Percentiles rank a stretch among this genome's conserved stretches.
Conservation (phyloP, 179 eudicot genomes). For the Vitellaria paradoxa region DNA sequence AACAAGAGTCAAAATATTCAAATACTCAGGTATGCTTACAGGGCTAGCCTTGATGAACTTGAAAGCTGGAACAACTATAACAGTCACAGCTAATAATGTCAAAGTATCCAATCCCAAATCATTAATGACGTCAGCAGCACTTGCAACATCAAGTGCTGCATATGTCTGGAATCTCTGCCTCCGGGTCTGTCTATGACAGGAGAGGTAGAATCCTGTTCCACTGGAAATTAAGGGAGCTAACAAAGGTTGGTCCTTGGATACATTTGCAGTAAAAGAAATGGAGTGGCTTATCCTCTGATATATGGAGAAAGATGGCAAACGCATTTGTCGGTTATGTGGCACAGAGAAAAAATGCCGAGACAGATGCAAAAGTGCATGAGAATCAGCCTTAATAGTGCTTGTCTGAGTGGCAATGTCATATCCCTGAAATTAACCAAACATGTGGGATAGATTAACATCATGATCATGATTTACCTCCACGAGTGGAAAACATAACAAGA, state of each 20-base stretch:
- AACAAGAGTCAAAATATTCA: neutral
- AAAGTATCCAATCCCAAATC: constrained; percentile 96
- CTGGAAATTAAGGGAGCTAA: constrained; percentile 29
- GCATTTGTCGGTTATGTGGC: constrained; percentile 25
- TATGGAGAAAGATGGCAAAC: constrained; percentile 21
- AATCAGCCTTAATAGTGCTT: constrained; percentile 19
- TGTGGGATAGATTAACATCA: neutral
- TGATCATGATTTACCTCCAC: neutral
- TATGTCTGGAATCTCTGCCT: constrained; percentile 37
- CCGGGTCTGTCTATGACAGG: constrained; percentile 24
- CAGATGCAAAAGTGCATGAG: constrained; percentile 22
- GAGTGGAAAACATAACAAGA: neutral
- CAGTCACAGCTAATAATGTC: constrained; percentile 92
- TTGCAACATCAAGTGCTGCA: constrained; percentile 67
- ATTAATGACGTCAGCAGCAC: constrained; percentile 87
- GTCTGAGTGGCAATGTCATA: constrained; percentile 32
- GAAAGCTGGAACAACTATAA: constrained; percentile 87
- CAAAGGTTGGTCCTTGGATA: constrained; percentile 25
- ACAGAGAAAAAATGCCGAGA: constrained; percentile 25
- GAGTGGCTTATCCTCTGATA: constrained; percentile 28
- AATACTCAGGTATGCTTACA: constrained; percentile 40
- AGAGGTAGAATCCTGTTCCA: constrained; percentile 29
- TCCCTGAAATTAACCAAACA: constrained; percentile 46
- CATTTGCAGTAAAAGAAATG: constrained; percentile 17
- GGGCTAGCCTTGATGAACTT: constrained; percentile 84